These are phyloP conservation scores for Suillus plorans DNA, from an alignment of 768 basidiomycete genomes.

Conservation along the genomic window DNA sequence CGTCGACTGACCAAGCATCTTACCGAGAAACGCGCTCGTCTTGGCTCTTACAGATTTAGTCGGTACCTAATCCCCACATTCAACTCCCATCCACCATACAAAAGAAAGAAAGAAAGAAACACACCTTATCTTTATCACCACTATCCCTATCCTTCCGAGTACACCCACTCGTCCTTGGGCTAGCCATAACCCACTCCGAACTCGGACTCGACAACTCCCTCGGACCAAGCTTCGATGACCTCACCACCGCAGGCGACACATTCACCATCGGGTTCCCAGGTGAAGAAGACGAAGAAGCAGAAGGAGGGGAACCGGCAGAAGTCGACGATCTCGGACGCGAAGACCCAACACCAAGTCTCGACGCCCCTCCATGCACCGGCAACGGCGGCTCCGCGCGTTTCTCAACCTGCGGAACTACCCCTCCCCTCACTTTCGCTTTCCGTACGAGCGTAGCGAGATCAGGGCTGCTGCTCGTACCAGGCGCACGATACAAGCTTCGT, in stretches of 20 bases:
- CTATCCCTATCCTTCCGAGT: constrained; percentile 30
- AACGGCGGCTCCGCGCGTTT: constrained; percentile 45
- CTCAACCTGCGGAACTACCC: constrained; percentile 36
- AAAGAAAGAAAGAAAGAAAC: constrained; percentile 18
- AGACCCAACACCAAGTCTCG: constrained; percentile 10
- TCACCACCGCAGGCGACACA: constrained; percentile 30
- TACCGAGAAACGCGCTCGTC: constrained; percentile 79
- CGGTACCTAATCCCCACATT: constrained; percentile 35
- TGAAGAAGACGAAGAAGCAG: constrained; percentile 14
- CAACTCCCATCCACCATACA: neutral
- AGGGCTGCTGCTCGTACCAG: constrained; percentile 89
- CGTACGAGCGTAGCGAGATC: constrained; percentile 85
- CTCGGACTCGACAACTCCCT: constrained; percentile 35
- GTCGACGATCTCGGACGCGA: constrained; percentile 45
- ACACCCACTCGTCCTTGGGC: constrained; percentile 38
- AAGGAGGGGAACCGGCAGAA: constrained; percentile 29
- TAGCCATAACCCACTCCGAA: constrained; percentile 50
- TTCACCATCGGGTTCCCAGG: constrained; percentile 35
- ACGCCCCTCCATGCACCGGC: constrained; percentile 21
- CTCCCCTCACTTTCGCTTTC: constrained; percentile 75
- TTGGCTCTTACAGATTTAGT: constrained; percentile 74
- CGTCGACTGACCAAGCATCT: constrained; percentile 68
- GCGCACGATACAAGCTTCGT: constrained; percentile 82
- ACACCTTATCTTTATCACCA: constrained; percentile 47
- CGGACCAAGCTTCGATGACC: constrained; percentile 17